Evolutionary conservation across 2,329 filamentous ascomycete genomes (phyloP), one percentile per base, ranked within the genome.

Genomic region (Fusarium fracticaudum): DNA sequence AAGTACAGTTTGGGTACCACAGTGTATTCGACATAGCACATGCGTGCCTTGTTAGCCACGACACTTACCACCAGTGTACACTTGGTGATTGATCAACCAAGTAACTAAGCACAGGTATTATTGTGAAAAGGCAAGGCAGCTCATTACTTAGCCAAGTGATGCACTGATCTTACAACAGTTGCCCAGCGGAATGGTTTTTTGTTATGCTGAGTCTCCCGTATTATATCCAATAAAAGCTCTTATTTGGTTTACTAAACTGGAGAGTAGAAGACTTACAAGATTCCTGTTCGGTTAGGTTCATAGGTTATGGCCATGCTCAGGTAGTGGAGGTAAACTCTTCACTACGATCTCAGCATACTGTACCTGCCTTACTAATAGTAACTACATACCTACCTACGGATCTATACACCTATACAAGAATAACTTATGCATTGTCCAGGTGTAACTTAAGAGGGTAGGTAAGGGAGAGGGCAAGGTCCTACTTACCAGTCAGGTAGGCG

Each of bases 1-100:
- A 77, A 76, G 71, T 51, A 77, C 72, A 67, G 73, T 74, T 38
- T 73, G 43, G 38, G 33, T 37, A 73, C 61, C 33, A 35, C 33
- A 51, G 71, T 73, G 71, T 45, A 50, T n/a, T 35, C 9, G 31
- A 38, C 18, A 13, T 37, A 53, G 40, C 44, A 70, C 65, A 37
- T 65, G 65, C 14, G 31, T 48, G 45, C 26, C 53, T 60, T 37
- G 37, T 29, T 14, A 24, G 38, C 44, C 60, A 15, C 24, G 13
- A 24, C 31, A 48, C 26, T 22, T 26, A 48, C 20, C 20, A 48
- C 26, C 26, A 48, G 45, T 15, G 24, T 29, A 47, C 44, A 40
- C 24, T 31, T 57, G 20, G 37, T 31, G 31, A 45, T 31, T 24
- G 33, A 54, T 47, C 14, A 48, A 48, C 14, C 33, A 35, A 14